Conservation (phyloP, 2,329 filamentous ascomycete species). For the Alternaria angustiovoidea region DNA sequence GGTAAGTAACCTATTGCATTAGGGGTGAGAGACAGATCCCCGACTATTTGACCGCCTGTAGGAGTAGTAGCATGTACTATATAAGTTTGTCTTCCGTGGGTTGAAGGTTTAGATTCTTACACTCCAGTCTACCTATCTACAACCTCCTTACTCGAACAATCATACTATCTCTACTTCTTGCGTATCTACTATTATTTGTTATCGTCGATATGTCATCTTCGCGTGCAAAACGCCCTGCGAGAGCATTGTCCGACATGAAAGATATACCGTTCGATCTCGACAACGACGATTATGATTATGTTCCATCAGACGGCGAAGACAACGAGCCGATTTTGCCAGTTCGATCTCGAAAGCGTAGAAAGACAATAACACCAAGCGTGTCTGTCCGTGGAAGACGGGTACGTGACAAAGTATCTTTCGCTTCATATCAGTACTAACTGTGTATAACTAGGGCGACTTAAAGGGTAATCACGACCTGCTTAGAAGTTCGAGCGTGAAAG, state of each 20-base stretch:
- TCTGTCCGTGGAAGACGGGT: not conserved
- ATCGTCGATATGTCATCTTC: too few relatives aligned
- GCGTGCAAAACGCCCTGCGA: too few relatives aligned
- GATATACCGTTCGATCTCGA: too few relatives aligned
- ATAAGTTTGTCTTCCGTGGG: not conserved
- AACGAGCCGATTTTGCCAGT: too few relatives aligned
- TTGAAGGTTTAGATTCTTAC: not conserved
- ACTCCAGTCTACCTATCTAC: not conserved
- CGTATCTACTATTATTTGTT: too few relatives aligned
- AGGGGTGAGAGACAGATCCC: not conserved
- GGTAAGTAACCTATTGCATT: not conserved
- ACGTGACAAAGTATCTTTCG: not conserved
- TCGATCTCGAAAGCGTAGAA: fast-evolving
- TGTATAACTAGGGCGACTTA: not conserved
- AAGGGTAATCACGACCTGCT: not conserved
- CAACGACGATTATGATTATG: too few relatives aligned
- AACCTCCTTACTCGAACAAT: too few relatives aligned
- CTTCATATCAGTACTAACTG: not conserved
- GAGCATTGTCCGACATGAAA: too few relatives aligned
- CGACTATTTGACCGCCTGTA: not conserved
- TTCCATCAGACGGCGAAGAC: too few relatives aligned
- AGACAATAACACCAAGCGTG: not conserved
- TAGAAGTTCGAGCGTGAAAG: too few relatives aligned
- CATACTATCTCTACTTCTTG: not conserved
- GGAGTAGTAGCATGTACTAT: not conserved